phyloP scores from a whole-genome alignment of 345 rosid genomes.

The Mercurialis annua region DNA sequence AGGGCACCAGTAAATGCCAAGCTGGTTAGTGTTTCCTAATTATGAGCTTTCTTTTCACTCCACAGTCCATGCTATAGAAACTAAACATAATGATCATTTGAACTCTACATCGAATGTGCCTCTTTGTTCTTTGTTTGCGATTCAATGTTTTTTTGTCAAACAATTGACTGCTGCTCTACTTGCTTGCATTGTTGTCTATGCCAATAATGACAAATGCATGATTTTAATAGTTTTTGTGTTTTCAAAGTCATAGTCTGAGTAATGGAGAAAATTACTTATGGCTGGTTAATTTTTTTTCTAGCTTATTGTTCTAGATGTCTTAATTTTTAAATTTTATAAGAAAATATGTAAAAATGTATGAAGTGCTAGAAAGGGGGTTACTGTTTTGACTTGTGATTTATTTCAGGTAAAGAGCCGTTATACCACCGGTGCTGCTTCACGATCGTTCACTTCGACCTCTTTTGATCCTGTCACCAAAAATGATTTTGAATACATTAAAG shows the following conservation, averaged over 20 bases:
- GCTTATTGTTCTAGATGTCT: not conserved
- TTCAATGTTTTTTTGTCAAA: not conserved
- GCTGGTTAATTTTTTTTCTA: not conserved
- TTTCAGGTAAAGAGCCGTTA: constrained; percentile 78
- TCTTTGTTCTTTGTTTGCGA: not conserved
- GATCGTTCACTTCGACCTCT: constrained; percentile 88
- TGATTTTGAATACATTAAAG: constrained; percentile 77
- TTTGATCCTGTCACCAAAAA: constrained; percentile 86
- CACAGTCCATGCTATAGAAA: not conserved
- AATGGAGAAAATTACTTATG: not conserved
- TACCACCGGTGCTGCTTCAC: constrained; percentile 93
- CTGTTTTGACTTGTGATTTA: constrained; percentile 18
- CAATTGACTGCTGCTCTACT: not conserved
- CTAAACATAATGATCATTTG: not conserved
- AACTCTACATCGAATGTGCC: constrained; percentile 7
- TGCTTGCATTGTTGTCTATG: not conserved
- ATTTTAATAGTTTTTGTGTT: not conserved
- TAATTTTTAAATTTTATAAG: not conserved
- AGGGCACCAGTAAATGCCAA: constrained; percentile 77
- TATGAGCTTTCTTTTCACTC: not conserved
- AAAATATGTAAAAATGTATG: constrained; percentile 7
- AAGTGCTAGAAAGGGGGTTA: not conserved
- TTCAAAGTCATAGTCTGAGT: not conserved
- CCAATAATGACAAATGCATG: no score
- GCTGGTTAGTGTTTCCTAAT: constrained; percentile 49